A percentile compares a stretch with the other conserved stretches of the same genome.
These are phyloP conservation scores for Xylariaceae sp. DNA, from an alignment of 2,329 filamentous ascomycete genomes.

Conservation along the genomic window DNA sequence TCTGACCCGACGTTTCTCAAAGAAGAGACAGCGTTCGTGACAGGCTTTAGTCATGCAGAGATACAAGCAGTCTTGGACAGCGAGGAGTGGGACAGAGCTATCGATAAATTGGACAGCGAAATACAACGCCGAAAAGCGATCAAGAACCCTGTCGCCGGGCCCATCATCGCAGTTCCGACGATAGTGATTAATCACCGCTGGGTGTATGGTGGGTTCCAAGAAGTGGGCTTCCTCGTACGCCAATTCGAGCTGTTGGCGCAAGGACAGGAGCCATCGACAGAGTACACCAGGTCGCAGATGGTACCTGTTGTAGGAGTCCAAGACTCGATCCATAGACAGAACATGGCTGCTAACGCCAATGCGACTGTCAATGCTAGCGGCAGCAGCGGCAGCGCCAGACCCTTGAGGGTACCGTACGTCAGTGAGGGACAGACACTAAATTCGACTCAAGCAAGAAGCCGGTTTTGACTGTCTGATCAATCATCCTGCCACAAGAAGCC, in stretches of 20 bases:
- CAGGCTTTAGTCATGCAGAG: constrained; percentile 11
- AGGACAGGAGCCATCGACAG: constrained; percentile 9
- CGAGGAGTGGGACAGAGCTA: constrained; percentile 33
- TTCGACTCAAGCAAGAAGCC: no score
- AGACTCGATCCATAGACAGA: neutral
- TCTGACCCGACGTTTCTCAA: constrained; percentile 24
- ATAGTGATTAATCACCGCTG: constrained; percentile 67
- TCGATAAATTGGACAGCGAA: constrained; percentile 24
- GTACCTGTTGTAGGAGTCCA: constrained; percentile 14
- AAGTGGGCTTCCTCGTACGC: constrained; percentile 59
- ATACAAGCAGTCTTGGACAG: constrained; percentile 17
- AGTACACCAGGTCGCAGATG: constrained; percentile 15
- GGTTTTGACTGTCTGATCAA: no score
- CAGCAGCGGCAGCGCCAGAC: no score
- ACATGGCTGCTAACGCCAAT: no score
- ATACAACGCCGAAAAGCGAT: constrained; percentile 18
- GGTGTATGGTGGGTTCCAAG: constrained; percentile 68
- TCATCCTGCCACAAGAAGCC: no score
- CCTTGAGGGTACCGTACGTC: no score
- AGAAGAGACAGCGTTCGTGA: constrained; percentile 13
- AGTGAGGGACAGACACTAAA: no score
- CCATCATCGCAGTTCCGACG: constrained; percentile 65
- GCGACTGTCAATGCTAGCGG: no score
- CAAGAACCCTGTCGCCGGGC: constrained; percentile 25
- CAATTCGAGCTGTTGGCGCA: constrained; percentile 57